Conservation (phyloP, 2,329 filamentous ascomycete species). For the Colletotrichum scovillei region DNA sequence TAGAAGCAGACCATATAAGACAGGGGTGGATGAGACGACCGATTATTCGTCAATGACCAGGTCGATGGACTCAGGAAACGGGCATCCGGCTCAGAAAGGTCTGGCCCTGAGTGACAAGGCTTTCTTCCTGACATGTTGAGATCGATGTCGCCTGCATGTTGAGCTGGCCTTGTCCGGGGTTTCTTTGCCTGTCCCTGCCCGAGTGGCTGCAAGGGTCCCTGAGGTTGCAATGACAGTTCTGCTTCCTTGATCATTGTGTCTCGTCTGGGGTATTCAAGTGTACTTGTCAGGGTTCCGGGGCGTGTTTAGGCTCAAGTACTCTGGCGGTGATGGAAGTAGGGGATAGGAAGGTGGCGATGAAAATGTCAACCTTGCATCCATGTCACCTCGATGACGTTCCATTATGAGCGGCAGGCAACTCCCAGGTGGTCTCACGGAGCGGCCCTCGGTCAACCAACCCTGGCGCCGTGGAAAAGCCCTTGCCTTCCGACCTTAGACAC, state of each 20-base stretch:
- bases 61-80: constrained; percentile 11
- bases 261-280: not conserved
- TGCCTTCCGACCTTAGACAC: not conserved
- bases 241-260: not conserved
- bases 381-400: constrained; percentile 19
- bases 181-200: constrained; percentile 3
- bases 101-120: not conserved
- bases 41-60: constrained; percentile 23
- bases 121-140: constrained; percentile 37
- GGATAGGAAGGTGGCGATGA: constrained; percentile 11
- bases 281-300: not conserved
- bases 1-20: constrained; percentile 13
- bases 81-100: constrained; percentile 24
- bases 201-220: not conserved
- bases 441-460: not conserved
- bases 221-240: not conserved
- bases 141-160: constrained; percentile 44
- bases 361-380: constrained; percentile 22
- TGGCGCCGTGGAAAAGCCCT: not conserved
- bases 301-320: constrained; percentile 9
- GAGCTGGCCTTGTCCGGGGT: constrained; percentile 20
- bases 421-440: not conserved
- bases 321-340: not conserved
- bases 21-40: not conserved
- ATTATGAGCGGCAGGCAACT: constrained; percentile 13